Evolutionary conservation across 2,329 filamentous ascomycete species (phyloP).

Genomic region (Tolypocladium cylindrosporum): DNA sequence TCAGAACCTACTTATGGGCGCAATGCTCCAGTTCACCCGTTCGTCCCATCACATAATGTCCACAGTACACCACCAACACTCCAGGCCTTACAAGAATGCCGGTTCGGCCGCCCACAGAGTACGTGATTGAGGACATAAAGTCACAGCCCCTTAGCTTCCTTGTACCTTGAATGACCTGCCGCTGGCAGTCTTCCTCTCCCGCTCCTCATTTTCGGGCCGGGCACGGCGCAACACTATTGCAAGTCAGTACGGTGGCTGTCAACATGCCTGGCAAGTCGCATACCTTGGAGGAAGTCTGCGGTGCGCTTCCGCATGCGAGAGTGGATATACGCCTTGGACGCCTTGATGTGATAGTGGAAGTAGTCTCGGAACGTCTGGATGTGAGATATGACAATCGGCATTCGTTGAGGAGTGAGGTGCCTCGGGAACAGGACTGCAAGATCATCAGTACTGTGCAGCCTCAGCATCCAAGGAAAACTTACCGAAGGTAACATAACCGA

Average conservation of each 20-base stretch:
- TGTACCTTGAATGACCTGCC: conserved; percentile 75
- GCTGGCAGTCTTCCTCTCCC: conserved; percentile 95
- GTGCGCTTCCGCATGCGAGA: conserved; percentile 96
- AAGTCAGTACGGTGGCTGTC: conserved; percentile 14
- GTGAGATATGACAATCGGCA: conserved; percentile 93
- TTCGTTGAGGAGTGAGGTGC: conserved; percentile 81
- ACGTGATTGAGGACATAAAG: not conserved
- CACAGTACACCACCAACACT: not conserved
- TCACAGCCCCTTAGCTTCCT: conserved; percentile 15
- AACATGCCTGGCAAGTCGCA: conserved; percentile 12
- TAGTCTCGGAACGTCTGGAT: conserved; percentile 99
- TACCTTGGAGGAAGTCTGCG: conserved; percentile 95
- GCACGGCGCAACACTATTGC: conserved; percentile 81
- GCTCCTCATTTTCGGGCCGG: conserved; percentile 89
- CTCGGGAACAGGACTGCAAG: conserved; percentile 80
- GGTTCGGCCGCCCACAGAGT: too few relatives aligned
- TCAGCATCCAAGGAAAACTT: conserved; percentile 14
- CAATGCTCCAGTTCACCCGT: not conserved
- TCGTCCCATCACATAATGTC: not conserved
- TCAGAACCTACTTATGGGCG: not conserved
- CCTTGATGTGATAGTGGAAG: conserved; percentile 99
- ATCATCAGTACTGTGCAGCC: conserved; percentile 52
- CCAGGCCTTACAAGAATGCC: not conserved
- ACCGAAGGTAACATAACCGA: conserved; percentile 99
- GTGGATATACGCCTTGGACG: conserved; percentile 98